Evolutionary conservation across 176 grass and related monocot genomes (phyloP).

Genomic region (Musa itinerans): DNA sequence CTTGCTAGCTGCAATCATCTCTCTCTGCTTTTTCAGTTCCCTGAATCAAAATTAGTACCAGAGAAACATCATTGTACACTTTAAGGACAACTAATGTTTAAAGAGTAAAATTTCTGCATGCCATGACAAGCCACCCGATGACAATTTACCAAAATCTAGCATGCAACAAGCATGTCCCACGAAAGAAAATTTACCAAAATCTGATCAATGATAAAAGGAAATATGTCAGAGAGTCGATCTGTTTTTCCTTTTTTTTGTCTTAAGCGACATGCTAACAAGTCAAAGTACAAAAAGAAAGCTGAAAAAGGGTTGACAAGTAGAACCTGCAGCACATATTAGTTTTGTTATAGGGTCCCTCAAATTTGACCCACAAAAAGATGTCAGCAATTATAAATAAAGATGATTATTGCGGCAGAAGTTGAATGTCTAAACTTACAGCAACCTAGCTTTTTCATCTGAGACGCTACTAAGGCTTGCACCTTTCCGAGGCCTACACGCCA

Average conservation of each 20-base stretch:
- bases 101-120: not conserved
- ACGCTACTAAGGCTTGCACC: constrained; percentile 67
- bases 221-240: no score
- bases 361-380: not conserved
- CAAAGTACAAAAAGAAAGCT: not conserved
- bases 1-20: constrained; percentile 57
- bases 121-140: not conserved
- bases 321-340: not conserved
- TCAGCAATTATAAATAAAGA: not conserved
- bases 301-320: not conserved
- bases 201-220: no score
- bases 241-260: not conserved
- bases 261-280: not conserved
- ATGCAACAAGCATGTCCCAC: no score
- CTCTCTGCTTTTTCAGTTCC: constrained; percentile 81
- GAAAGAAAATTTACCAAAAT: no score
- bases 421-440: constrained; percentile 54
- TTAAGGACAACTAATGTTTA: no score
- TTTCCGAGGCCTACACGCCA: constrained; percentile 87
- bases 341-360: not conserved
- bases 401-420: not conserved
- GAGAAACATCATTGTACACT: no score
- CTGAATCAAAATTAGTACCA: constrained; percentile 10
- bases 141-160: no score
- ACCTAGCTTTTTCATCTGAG: constrained; percentile 79